Conservation (phyloP, 1,139 yeast species). For the Saccharomycopsis hybrid region DNA sequence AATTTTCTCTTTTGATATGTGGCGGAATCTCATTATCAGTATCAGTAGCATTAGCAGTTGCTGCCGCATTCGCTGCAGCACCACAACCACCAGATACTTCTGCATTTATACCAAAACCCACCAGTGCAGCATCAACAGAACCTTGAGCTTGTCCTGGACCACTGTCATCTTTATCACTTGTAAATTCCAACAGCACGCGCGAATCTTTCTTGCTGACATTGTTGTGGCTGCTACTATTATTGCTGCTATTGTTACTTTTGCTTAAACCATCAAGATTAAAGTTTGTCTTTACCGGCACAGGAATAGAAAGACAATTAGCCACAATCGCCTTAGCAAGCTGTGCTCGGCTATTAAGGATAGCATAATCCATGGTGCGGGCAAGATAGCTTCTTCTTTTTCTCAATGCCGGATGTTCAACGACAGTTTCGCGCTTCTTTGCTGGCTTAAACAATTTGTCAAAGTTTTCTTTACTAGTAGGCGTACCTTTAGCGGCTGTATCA, state of each 20-base stretch:
- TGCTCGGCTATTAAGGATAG: slow-evolving; percentile 13
- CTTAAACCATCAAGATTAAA: background rate
- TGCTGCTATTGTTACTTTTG: background rate
- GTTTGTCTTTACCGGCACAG: slow-evolving; percentile 10
- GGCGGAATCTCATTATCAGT: background rate
- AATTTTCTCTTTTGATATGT: background rate
- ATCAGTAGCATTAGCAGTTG: background rate
- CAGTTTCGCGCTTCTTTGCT: slow-evolving; percentile 11
- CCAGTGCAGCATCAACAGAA: background rate
- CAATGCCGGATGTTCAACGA: slow-evolving; percentile 5
- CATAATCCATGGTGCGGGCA: background rate
- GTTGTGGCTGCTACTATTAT: background rate
- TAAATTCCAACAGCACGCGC: background rate
- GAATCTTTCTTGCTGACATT: too few relatives aligned
- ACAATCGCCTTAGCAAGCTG: slow-evolving; percentile 20
- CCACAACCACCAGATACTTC: background rate
- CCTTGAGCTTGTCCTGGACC: background rate
- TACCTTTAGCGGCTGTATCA: background rate
- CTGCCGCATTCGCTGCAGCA: background rate
- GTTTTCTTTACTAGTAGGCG: slow-evolving; percentile 18
- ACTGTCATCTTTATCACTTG: background rate
- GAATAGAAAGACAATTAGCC: slow-evolving; percentile 11
- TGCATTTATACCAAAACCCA: too few relatives aligned
- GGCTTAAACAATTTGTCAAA: slow-evolving; percentile 20
- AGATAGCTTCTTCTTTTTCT: background rate